Percentiles rank a stretch among this genome's conserved stretches.
These are phyloP conservation scores for Pythium aquatile DNA, from an alignment of 352 stramenopile genomes.

Conservation along the genomic window DNA sequence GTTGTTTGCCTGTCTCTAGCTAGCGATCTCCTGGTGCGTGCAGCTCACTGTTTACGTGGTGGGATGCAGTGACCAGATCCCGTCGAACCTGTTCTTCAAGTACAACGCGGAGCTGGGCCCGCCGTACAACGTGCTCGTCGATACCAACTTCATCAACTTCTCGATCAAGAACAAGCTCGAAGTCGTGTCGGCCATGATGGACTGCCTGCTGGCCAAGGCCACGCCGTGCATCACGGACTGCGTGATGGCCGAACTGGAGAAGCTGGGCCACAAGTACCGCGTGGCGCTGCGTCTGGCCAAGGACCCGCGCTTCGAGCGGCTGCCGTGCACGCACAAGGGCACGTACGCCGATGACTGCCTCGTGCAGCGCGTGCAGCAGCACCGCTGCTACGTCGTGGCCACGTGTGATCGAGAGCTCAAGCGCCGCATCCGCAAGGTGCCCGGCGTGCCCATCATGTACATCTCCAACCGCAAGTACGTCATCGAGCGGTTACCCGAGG, in stretches of 20 bases:
- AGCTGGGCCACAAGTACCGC: slow-evolving; percentile 98
- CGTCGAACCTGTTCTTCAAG: slow-evolving; percentile 99
- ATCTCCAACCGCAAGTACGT: slow-evolving; percentile 99
- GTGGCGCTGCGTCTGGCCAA: slow-evolving; percentile 93
- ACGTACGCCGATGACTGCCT: slow-evolving; percentile 99
- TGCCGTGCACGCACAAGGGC: slow-evolving; percentile 97
- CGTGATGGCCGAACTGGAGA: slow-evolving; percentile 99
- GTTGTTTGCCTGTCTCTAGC: background rate
- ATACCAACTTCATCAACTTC: slow-evolving; percentile 99
- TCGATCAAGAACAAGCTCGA: slow-evolving; percentile 99
- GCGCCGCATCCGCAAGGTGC: slow-evolving; percentile 98
- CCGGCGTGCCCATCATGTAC: slow-evolving; percentile 99
- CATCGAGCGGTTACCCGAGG: slow-evolving; percentile 99
- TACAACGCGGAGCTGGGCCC: slow-evolving; percentile 98
- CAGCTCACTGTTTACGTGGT: background rate
- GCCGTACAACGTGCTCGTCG: slow-evolving; percentile 98
- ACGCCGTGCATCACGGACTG: slow-evolving; percentile 98
- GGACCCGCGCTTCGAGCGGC: slow-evolving; percentile 97
- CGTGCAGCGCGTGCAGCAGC: slow-evolving; percentile 89
- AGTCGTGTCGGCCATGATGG: slow-evolving; percentile 99
- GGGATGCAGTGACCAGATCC: slow-evolving; percentile 89
- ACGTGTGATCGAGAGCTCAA: slow-evolving; percentile 99
- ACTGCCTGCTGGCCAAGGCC: slow-evolving; percentile 98
- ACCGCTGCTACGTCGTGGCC: slow-evolving; percentile 99
- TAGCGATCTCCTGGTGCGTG: background rate